These are phyloP conservation scores for Neofusicoccum kwambonambiense DNA, from an alignment of 2,329 filamentous ascomycete species.

Conservation along the genomic window DNA sequence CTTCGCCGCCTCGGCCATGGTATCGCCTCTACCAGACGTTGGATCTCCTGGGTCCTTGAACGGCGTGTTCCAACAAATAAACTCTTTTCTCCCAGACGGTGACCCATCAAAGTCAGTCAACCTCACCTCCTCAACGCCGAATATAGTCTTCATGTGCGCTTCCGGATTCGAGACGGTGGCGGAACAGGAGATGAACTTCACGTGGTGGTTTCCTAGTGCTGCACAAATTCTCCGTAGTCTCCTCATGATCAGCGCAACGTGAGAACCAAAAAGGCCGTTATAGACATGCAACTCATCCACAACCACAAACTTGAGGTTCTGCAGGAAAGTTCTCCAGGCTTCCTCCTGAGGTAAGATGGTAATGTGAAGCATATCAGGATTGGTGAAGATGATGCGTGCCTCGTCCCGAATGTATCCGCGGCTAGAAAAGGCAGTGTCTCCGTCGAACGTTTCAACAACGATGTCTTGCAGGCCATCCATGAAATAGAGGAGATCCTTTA, in stretches of 20 bases:
- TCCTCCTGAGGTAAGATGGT: constrained; percentile 92
- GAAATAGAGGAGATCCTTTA: constrained; percentile 79
- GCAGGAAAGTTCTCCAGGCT: constrained; percentile 82
- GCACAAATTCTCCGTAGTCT: constrained; percentile 84
- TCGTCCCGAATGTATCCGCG: constrained; percentile 81
- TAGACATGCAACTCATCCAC: constrained; percentile 88
- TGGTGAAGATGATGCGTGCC: constrained; percentile 92
- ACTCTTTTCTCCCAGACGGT: constrained; percentile 88
- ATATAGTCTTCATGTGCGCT: constrained; percentile 91
- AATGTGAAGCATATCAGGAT: constrained; percentile 96
- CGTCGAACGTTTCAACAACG: constrained; percentile 91
- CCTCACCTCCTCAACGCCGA: constrained; percentile 77
- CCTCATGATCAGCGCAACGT: constrained; percentile 93
- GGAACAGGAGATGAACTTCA: constrained; percentile 94
- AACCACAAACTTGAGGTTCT: constrained; percentile 87
- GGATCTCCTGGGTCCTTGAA: constrained; percentile 87
- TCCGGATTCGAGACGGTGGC: constrained; percentile 92
- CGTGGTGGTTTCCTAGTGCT: constrained; percentile 77
- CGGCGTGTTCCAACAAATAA: constrained; percentile 96
- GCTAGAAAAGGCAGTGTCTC: constrained; percentile 81
- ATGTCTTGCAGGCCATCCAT: constrained; percentile 74
- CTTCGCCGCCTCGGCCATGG: constrained; percentile 80
- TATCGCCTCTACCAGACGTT: constrained; percentile 79
- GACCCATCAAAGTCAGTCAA: constrained; percentile 91
- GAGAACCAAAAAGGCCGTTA: constrained; percentile 89